Percentiles rank a stretch among this genome's conserved stretches.
Evolutionary conservation across 78 protist genomes (phyloP).

Genomic region (Dictyostelium capitatum): DNA sequence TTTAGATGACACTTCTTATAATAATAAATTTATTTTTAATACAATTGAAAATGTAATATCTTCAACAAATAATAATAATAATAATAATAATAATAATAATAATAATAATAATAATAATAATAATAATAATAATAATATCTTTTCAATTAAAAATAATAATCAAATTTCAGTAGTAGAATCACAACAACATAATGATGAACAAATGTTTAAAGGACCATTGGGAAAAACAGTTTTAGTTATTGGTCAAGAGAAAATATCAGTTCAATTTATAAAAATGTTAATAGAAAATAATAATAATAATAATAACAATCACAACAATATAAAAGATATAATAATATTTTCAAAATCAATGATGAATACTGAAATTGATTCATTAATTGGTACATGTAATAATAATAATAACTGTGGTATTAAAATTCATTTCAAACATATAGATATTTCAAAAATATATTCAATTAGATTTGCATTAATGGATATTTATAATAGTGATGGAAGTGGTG

Average conservation of each 20-base stretch:
- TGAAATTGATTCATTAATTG: background rate
- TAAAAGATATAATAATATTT: background rate
- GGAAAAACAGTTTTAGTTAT: constrained; percentile 8
- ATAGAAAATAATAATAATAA: background rate
- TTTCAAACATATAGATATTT: background rate
- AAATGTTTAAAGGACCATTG: background rate
- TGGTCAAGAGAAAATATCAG: background rate
- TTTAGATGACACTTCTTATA: background rate
- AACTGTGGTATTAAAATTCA: background rate
- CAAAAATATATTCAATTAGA: constrained; percentile 11
- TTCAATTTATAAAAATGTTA: background rate
- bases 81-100: background rate
- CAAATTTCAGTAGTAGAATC: background rate
- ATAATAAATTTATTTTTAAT: background rate
- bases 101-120: background rate
- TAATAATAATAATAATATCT: no score
- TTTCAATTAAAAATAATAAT: background rate
- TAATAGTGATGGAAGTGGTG: background rate
- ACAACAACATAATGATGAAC: background rate
- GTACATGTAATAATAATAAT: background rate
- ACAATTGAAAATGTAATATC: background rate
- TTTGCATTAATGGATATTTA: background rate
- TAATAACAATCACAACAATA: background rate
- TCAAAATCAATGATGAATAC: background rate
- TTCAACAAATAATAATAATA: background rate